Percentiles rank a stretch among this genome's conserved stretches.
These are phyloP conservation scores for Canavalia gladiata DNA, from an alignment of 306 rosid genomes.

Conservation along the genomic window DNA sequence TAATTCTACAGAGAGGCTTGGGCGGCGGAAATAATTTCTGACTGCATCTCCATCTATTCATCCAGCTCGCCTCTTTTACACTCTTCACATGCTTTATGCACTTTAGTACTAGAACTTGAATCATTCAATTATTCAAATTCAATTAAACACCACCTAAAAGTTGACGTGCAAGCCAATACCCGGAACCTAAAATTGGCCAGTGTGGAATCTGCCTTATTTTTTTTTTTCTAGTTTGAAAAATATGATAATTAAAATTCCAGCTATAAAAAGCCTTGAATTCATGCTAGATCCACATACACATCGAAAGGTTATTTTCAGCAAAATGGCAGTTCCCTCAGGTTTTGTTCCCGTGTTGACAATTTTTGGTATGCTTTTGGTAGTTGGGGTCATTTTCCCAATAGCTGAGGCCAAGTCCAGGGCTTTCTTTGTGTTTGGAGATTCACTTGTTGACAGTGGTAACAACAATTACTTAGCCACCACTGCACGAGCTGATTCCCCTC, in stretches of 20 bases:
- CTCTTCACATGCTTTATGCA: conserved; percentile 48
- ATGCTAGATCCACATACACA: conserved; percentile 18
- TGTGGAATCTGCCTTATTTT: not conserved
- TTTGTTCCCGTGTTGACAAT: not conserved
- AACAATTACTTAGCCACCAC: conserved; percentile 70
- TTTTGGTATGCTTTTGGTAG: conserved; percentile 22
- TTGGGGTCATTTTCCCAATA: conserved; percentile 38
- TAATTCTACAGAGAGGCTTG: conserved; percentile 2
- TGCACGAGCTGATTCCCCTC: conserved; percentile 76
- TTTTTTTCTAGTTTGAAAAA: not conserved
- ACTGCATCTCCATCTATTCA: conserved; percentile 18
- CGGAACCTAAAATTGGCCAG: not conserved
- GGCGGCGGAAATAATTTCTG: conserved; percentile 53
- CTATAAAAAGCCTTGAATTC: conserved; percentile 50
- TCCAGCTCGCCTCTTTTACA: conserved; percentile 9
- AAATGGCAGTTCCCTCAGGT: conserved; percentile 27
- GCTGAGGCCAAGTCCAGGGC: conserved; percentile 53
- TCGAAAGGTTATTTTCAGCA: conserved; percentile 15
- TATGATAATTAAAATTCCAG: not conserved
- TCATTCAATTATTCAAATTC: conserved; percentile 35
- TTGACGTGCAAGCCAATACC: conserved; percentile 3
- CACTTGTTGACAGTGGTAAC: conserved; percentile 76
- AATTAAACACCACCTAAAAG: conserved; percentile 49
- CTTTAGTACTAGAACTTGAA: conserved; percentile 35
- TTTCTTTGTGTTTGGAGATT: conserved; percentile 77